Percentiles rank a stretch among this genome's conserved stretches.
These are phyloP conservation scores for Diplodia seriata DNA, from an alignment of 2,329 filamentous ascomycete genomes.

Conservation along the genomic window DNA sequence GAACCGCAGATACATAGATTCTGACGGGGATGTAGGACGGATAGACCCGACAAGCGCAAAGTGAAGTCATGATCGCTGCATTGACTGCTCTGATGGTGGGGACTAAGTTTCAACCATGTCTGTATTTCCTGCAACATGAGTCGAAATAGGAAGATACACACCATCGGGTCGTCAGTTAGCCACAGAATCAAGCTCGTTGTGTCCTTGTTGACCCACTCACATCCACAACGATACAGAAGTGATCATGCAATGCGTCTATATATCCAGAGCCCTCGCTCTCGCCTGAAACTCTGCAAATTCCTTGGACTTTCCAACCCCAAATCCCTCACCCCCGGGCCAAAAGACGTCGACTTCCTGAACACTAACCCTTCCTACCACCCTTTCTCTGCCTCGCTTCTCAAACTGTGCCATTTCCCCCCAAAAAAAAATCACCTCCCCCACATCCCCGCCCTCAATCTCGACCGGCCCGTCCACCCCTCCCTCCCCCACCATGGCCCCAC, in stretches of 20 bases:
- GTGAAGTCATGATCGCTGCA: not conserved
- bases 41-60: not conserved
- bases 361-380: too few species aligned
- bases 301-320: not conserved
- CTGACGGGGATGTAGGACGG: not conserved
- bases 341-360: not conserved
- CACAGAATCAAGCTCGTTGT: not conserved
- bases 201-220: not conserved
- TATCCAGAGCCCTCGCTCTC: not conserved
- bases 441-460: too few species aligned
- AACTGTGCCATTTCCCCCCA: too few species aligned
- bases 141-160: not conserved
- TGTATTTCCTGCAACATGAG: not conserved
- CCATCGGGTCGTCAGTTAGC: not conserved
- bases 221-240: not conserved
- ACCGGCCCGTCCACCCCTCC: too few species aligned
- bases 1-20: not conserved
- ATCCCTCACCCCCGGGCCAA: not conserved
- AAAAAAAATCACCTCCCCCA: too few species aligned
- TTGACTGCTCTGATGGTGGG: not conserved
- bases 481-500: not conserved
- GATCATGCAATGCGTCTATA: not conserved
- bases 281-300: not conserved
- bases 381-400: too few species aligned
- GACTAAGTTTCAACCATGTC: not conserved